Evolutionary conservation across 2,329 filamentous ascomycete species (phyloP), one percentile per base, ranked within the genome.

Genomic region (Aspergillus melleus): DNA sequence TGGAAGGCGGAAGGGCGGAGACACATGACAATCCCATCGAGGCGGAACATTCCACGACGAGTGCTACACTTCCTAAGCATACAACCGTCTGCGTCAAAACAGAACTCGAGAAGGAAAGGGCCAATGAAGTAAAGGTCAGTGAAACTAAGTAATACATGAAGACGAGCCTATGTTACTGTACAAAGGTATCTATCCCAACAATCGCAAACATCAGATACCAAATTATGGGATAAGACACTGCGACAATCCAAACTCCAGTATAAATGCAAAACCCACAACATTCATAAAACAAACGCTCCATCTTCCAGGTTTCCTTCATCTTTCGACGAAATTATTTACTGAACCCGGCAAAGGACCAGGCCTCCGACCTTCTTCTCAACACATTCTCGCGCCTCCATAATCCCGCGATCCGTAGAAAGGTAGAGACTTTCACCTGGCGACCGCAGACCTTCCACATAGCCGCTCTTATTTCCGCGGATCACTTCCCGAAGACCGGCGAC

Each of bases 371-470:
- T 90, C 80, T 86, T 88, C 74, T 90, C 88, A 58, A 96, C 82
- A 61, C 91, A 94, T 77, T 96, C 92, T 67, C 93, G 83, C 26
- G 87, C 83, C 80, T 97, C 93, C 71, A 96, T 72, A 10, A 96
- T 83, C 1, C 93, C 93, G 64, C 82, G 78, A 70, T 92, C 88
- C 19, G 92, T 96, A 14, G 83, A 86, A 53, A 97, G 71, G 71
- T 93, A 94, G 72, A 97, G 78, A 73, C 87, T 89, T 82, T 97
- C 93, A 58, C 93, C 93, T 14, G 95, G 80, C 62, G 85, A 83
- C 63, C 83, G 88, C 66, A 96, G 72, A 0, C 92, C 91, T 71
- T 88, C 85, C 29, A 96, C 83, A 63, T 88, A 87, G 14, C 83
- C 82, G 4, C 84, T 82, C 56, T 85, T 82, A 63, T 88, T 83